Evolutionary conservation across 768 basidiomycete genomes (phyloP), one percentile per base, ranked within the genome.

Genomic region (Termitomyces sp.): DNA sequence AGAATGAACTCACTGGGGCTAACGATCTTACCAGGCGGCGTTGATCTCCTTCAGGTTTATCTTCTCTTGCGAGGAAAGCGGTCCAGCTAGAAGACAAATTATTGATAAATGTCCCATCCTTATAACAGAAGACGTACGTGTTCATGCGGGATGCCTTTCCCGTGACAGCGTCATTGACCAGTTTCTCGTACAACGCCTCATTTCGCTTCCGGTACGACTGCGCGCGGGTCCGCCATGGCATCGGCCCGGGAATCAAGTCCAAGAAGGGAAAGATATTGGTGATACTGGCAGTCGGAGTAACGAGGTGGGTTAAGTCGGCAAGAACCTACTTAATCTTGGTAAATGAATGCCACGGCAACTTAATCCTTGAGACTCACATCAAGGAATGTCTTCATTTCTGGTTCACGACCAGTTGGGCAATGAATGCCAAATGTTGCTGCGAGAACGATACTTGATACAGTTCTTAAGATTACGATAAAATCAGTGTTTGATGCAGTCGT

Each of bases 41-140:
- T 20, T 51, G 33, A 51, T 51, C 50, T 35, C 50, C 50, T 51
- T 51, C 50, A 35, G 50, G 33, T 20, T 51, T 51, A 51, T 51
- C 50, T 20, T 35, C n/a, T 2, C 13, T 51, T 13, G 50, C 50
- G n/a, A 51, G 35, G 12, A 35, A 35, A 6, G 50, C 32, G 13
- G 50, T 33, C 50, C 50, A 51, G 0, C 50, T 51, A 12, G 12
- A 51, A 51, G 33, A 4, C 8, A 22, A 18, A 2, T n/a, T 7
- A 20, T 50, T 35, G n/a, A 35, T 13, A 13, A 12, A 36, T 52
- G n/a, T 1, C 7, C 2, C n/a, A 36, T 52, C 3, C 4, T 0
- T 12, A 15, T 6, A 7, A n/a, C n/a, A 20, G n/a, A 36, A 35
- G 12, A 52, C 51, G n/a, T 52, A 52, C 51, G 51, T 52, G 20